Base-by-base conservation (phyloP, 2,329 filamentous ascomycete genomes). In the Aspergillus sp. region DNA sequence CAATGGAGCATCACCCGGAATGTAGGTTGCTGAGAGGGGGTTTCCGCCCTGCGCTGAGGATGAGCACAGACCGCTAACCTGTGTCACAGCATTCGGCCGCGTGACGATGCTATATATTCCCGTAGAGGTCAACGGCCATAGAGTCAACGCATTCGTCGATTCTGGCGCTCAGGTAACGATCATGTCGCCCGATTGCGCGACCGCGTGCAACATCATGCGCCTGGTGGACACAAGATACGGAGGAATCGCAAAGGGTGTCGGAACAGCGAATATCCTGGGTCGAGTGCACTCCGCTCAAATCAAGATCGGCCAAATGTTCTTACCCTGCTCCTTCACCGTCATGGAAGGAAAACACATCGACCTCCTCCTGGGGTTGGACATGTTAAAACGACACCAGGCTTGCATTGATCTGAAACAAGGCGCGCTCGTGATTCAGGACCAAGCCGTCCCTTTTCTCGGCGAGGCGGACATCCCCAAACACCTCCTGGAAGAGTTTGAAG, bases 331-430 rank as follows among this genome's bases (percentile, higher is more conserved):
- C 62, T 99, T 99, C 77, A 99, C 95, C 3, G 95, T 99, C 73
- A 99, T 99, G 95, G 95, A 99, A 80, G 95, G 95, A 66, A 99
- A 98, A 79, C 89, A 92, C 56, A 95, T 99, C 25, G 95, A 98
- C 75, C 83, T 99, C 19, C 85, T 99, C 2, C 86, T 99, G 13
- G 95, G 95, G 3, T 82, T 99, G 47, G 95, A 99, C 77, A 99
- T 99, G 92, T 84, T 99, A 64, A 97, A 96, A 80, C 88, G 95
- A 45, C 93, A 98, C 78, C 94, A 97, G 78, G 95, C 94, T 41
- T 91, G 86, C 69, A 94, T 99, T 71, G 95, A 99, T 75, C 84
- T 99, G 13, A 85, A 88, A 66, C 90, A 89, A 72, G 92, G 95
- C 71, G 91, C 89, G 65, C 86, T 99, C 19, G 85, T 96, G 65